A percentile compares a stretch with the other conserved stretches of the same genome.
Conservation (phyloP, 2,329 filamentous ascomycete genomes). For the Cadophora malorum region DNA sequence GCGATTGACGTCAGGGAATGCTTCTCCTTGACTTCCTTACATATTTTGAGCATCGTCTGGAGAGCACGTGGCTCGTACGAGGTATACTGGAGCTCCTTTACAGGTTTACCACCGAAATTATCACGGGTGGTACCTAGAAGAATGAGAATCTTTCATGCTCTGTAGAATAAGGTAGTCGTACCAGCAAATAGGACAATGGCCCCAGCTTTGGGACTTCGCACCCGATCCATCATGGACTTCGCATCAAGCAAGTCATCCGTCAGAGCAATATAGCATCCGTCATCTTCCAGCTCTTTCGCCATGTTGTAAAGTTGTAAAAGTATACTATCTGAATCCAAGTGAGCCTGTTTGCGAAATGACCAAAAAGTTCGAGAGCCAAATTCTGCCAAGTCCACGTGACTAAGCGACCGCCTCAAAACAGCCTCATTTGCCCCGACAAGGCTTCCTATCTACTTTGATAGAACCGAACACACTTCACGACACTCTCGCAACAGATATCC, state of each 20-base stretch:
- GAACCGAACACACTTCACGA: neutral
- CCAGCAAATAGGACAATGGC: constrained; percentile 80
- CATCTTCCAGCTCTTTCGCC: constrained; percentile 53
- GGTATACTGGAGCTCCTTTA: constrained; percentile 77
- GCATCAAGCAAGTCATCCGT: constrained; percentile 67
- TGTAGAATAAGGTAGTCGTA: constrained; percentile 45
- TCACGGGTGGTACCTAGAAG: constrained; percentile 75
- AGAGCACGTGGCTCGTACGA: constrained; percentile 76
- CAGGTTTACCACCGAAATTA: constrained; percentile 73
- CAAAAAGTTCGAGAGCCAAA: no score
- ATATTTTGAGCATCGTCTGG: constrained; percentile 70
- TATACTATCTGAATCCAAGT: neutral
- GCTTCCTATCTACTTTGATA: neutral
- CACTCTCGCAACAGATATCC: neutral
- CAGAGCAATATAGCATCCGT: constrained; percentile 69
- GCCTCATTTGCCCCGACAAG: neutral
- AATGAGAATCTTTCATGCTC: constrained; percentile 28
- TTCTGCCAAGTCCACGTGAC: no score
- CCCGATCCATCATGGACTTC: constrained; percentile 64
- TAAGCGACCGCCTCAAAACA: neutral
- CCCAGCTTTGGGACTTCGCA: constrained; percentile 75
- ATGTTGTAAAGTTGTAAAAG: constrained; percentile 23
- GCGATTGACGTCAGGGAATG: constrained; percentile 75
- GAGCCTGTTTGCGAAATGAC: neutral
- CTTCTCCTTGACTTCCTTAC: constrained; percentile 59